phyloP scores from a whole-genome alignment of 805 yeast genomes.

The Dipodascus albidus region DNA sequence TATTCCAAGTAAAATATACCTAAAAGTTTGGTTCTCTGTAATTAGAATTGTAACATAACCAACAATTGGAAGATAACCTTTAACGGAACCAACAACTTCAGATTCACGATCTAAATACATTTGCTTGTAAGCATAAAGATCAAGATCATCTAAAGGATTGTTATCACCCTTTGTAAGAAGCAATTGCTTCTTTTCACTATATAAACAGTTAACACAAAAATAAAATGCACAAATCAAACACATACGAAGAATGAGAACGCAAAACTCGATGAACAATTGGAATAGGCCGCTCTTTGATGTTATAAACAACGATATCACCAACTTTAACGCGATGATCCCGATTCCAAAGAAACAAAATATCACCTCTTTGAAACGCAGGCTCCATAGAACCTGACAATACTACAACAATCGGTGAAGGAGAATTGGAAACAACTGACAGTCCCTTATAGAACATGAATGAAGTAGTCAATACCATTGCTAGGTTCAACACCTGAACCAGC shows the following conservation, averaged over 20 bases:
- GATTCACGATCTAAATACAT: slow-evolving; percentile 61
- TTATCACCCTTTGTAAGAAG: slow-evolving; percentile 94
- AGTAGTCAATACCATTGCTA: slow-evolving; percentile 72
- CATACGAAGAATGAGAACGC: slow-evolving; percentile 56
- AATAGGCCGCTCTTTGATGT: slow-evolving; percentile 62
- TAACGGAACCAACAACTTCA: slow-evolving; percentile 79
- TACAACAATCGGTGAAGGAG: slow-evolving; percentile 90
- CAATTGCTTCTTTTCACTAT: slow-evolving; percentile 39
- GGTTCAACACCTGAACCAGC: slow-evolving; percentile 43
- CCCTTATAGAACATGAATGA: slow-evolving; percentile 92
- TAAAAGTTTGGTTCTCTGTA: slow-evolving; percentile 78
- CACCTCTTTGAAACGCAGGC: slow-evolving; percentile 98
- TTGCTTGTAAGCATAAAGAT: slow-evolving; percentile 68
- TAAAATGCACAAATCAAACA: slow-evolving; percentile 6
- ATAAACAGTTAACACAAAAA: slow-evolving; percentile 7
- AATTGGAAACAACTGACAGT: slow-evolving; percentile 60
- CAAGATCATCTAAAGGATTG: slow-evolving; percentile 83
- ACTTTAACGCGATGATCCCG: slow-evolving; percentile 54
- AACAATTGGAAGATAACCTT: slow-evolving; percentile 77
- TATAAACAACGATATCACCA: slow-evolving; percentile 92
- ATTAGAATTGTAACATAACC: slow-evolving; percentile 89
- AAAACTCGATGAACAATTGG: slow-evolving; percentile 97
- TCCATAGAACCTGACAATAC: slow-evolving; percentile 98
- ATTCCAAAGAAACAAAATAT: slow-evolving; percentile 84
- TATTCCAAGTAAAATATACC: slow-evolving; percentile 63